Evolutionary conservation across 805 yeast genomes (phyloP).

Genomic region (Vanderwaltozyma tropicalis): DNA sequence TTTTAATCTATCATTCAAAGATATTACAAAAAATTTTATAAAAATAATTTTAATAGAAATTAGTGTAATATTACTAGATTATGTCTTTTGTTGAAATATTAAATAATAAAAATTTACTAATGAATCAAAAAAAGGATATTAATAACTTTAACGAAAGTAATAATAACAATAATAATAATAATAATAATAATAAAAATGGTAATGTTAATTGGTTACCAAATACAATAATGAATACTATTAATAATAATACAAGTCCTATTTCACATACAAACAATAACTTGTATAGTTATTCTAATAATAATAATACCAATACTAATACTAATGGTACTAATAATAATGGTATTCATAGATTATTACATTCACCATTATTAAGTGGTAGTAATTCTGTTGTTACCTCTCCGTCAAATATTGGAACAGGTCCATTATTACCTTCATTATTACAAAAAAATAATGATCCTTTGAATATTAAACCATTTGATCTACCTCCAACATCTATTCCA

Average conservation of each 20-base stretch:
- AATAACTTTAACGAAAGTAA: not conserved
- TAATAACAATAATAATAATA: not conserved
- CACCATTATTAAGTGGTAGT: too few relatives aligned
- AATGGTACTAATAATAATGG: not conserved
- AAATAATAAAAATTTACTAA: not conserved
- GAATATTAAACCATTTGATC: too few relatives aligned
- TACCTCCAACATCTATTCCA: not conserved
- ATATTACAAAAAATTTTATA: too few relatives aligned
- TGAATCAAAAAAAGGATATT: not conserved
- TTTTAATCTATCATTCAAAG: too few relatives aligned
- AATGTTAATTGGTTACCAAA: not conserved
- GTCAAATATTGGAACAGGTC: too few relatives aligned
- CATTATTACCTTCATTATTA: too few relatives aligned
- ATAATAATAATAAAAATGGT: not conserved
- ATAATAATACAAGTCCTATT: too few relatives aligned
- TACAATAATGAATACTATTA: not conserved
- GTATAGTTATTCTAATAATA: not conserved
- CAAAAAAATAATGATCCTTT: not conserved
- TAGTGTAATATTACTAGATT: not conserved
- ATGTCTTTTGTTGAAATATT: conserved; percentile 1
- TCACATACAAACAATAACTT: not conserved
- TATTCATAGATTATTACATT: not conserved
- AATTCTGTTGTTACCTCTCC: too few relatives aligned
- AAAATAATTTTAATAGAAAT: too few relatives aligned
- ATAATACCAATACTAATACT: not conserved